Evolutionary conservation across 2,329 filamentous ascomycete species (phyloP).

Genomic region (Graphiopsis chlorocephala): DNA sequence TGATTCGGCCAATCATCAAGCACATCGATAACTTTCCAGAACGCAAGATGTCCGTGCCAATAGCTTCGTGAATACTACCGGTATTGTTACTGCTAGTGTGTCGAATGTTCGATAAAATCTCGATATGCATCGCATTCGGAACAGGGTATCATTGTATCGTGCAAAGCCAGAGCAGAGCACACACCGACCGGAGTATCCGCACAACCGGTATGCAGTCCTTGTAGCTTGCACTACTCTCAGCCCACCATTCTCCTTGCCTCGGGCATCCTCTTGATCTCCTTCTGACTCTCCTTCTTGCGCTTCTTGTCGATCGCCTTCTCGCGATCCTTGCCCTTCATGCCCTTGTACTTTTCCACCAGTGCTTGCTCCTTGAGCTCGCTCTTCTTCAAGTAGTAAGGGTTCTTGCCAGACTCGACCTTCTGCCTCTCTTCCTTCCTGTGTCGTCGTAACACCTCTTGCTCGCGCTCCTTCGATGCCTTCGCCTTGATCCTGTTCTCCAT

Average conservation of each 20-base stretch:
- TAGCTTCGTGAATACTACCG: background rate
- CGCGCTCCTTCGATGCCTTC: constrained; percentile 65
- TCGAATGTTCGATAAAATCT: background rate
- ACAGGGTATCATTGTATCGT: constrained; percentile 9
- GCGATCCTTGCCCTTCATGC: constrained; percentile 80
- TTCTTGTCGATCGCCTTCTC: constrained; percentile 81
- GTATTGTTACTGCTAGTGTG: background rate
- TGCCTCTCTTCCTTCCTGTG: constrained; percentile 83
- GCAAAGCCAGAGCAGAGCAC: background rate
- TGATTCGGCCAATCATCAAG: background rate
- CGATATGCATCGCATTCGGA: background rate
- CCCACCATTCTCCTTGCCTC: constrained; percentile 33
- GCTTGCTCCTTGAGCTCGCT: constrained; percentile 83
- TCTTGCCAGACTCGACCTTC: constrained; percentile 81
- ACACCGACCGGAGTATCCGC: background rate
- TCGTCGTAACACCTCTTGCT: constrained; percentile 66
- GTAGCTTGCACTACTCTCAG: background rate
- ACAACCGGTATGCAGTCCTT: background rate
- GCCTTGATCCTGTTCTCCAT: constrained; percentile 78
- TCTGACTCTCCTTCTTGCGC: constrained; percentile 82
- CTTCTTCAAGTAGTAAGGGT: constrained; percentile 89
- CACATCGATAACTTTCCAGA: background rate
- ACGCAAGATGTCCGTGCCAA: background rate
- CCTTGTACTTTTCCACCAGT: constrained; percentile 73
- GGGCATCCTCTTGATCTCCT: constrained; percentile 69